phyloP scores from a whole-genome alignment of 257 asterid species.

The Oldenlandia corymbosa region DNA sequence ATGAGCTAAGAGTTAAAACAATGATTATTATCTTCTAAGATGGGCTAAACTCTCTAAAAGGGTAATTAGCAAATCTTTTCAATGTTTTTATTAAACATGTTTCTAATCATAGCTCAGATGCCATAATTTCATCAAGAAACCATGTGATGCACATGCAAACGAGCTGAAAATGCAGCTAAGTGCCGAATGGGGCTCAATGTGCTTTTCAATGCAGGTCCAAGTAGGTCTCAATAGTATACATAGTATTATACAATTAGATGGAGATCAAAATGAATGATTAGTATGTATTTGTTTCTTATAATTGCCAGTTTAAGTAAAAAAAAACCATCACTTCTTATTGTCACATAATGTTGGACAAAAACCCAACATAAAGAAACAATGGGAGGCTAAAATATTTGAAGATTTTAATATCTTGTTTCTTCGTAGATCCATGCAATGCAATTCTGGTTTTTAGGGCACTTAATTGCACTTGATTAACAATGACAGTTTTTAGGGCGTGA shows the following conservation, averaged over 20 bases:
- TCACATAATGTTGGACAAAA: slow-evolving; percentile 17
- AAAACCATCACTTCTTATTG: background rate
- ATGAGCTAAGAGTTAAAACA: too few relatives aligned
- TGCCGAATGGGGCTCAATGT: background rate
- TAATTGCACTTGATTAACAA: background rate
- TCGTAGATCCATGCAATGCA: slow-evolving; percentile 4
- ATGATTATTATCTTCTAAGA: background rate
- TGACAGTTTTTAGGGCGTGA: too few relatives aligned
- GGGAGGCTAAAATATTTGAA: background rate
- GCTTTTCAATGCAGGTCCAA: background rate
- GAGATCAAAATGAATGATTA: background rate
- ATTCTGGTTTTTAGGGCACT: background rate
- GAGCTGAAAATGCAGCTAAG: background rate
- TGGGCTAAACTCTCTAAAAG: background rate
- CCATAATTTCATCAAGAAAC: slow-evolving; percentile 7
- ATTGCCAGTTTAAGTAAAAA: background rate
- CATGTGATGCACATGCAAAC: slow-evolving; percentile 28
- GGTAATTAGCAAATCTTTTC: background rate
- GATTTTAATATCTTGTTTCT: background rate
- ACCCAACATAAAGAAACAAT: slow-evolving; percentile 3
- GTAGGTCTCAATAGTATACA: background rate
- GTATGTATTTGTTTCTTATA: background rate
- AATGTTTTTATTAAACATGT: background rate
- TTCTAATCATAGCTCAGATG: background rate
- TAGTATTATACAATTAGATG: background rate